phyloP scores from a whole-genome alignment of 2,329 filamentous ascomycete species.

The Trematosphaeria pertusa region DNA sequence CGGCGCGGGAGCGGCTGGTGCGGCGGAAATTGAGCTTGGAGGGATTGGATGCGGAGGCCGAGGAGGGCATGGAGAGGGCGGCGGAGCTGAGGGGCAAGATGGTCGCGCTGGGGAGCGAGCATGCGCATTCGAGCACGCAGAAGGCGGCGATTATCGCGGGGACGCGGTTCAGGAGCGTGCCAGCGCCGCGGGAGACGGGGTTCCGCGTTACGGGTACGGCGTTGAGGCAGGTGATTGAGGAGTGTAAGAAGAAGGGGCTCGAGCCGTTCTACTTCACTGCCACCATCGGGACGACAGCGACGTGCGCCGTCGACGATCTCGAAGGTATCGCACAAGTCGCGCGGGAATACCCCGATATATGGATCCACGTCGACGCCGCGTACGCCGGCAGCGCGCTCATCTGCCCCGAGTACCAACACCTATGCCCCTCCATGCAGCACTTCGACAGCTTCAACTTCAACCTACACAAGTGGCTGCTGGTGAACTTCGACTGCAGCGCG shows the following conservation, averaged over 20 bases:
- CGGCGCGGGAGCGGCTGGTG: conserved; percentile 71
- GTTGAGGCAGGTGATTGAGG: conserved; percentile 67
- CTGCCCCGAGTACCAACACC: conserved; percentile 78
- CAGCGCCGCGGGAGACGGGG: conserved; percentile 66
- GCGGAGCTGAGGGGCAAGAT: conserved; percentile 72
- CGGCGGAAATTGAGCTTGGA: conserved; percentile 55
- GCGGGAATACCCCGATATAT: conserved; percentile 67
- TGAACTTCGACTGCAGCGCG: conserved; percentile 84
- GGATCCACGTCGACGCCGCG: conserved; percentile 93
- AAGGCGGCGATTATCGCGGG: conserved; percentile 89
- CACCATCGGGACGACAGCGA: conserved; percentile 85
- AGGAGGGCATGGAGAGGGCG: conserved; percentile 62
- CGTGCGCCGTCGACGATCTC: conserved; percentile 87
- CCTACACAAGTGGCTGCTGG: conserved; percentile 96
- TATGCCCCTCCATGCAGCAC: conserved; percentile 65
- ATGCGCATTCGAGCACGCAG: conserved; percentile 82
- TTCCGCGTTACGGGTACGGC: conserved; percentile 73
- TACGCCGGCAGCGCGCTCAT: conserved; percentile 89
- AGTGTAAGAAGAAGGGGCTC: conserved; percentile 71
- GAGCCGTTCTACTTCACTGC: conserved; percentile 87
- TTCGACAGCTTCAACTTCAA: conserved; percentile 95
- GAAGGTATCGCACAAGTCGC: conserved; percentile 68
- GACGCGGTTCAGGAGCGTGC: conserved; percentile 77
- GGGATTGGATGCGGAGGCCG: conserved; percentile 36
- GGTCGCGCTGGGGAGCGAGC: conserved; percentile 80